Evolutionary conservation across 441 rosid species (phyloP).

Genomic region (Bocquillonia castaneifolia): DNA sequence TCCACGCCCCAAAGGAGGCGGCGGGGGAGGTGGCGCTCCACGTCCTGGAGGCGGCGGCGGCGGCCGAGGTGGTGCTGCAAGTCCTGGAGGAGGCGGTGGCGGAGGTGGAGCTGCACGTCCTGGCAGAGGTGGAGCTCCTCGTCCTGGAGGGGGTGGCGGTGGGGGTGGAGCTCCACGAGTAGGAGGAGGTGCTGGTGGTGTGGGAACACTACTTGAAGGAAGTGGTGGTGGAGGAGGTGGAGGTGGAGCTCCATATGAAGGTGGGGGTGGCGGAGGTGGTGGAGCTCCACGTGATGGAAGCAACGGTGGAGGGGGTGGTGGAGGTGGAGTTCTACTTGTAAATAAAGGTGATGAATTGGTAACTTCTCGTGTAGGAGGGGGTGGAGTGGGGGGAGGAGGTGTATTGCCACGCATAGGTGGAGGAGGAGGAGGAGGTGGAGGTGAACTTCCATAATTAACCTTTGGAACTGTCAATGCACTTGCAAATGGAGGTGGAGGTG

Average conservation of each 20-base stretch:
- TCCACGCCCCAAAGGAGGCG: conserved; percentile 29
- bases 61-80: conserved; percentile 35
- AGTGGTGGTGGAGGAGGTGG: conserved; percentile 10
- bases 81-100: conserved; percentile 36
- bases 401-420: conserved; percentile 13
- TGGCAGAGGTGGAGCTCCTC: conserved; percentile 29
- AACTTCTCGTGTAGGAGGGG: neutral
- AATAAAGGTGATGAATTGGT: neutral
- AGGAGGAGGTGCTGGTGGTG: neutral
- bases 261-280: conserved; percentile 23
- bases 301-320: conserved; percentile 29
- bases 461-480: too few relatives aligned
- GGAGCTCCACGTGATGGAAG: conserved; percentile 20
- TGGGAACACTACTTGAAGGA: neutral
- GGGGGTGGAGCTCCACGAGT: conserved; percentile 30
- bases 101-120: conserved; percentile 23
- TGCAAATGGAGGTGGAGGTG: conserved; percentile 30
- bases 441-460: conserved; percentile 13
- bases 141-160: conserved; percentile 29
- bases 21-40: conserved; percentile 40
- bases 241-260: neutral
- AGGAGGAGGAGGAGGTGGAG: conserved; percentile 13
- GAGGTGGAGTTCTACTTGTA: neutral
- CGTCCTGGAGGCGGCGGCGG: conserved; percentile 22
- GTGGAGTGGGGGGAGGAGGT: conserved; percentile 25